A percentile compares a stretch with the other conserved stretches of the same genome.
phyloP scores from a whole-genome alignment of 2,329 filamentous ascomycete species.

The Zymoseptoria crescenta region DNA sequence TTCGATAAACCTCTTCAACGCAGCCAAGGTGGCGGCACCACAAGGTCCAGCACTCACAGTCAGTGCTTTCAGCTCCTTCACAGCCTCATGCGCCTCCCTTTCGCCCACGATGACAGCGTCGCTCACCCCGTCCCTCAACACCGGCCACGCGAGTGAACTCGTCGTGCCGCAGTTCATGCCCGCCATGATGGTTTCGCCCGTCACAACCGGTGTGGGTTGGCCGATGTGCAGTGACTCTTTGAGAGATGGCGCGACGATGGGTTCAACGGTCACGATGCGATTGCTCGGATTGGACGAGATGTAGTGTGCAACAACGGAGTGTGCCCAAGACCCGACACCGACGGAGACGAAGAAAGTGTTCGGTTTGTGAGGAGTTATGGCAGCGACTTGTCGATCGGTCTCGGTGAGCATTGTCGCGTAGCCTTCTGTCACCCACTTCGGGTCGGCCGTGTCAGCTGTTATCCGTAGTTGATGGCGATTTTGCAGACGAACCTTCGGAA shows the following conservation, averaged over 20 bases:
- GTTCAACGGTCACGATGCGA: slow-evolving; percentile 60
- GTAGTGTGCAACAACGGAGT: slow-evolving; percentile 60
- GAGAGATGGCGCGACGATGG: slow-evolving; percentile 56
- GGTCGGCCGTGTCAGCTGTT: not conserved
- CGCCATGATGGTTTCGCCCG: slow-evolving; percentile 61
- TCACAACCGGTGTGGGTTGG: slow-evolving; percentile 43
- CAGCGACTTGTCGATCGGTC: slow-evolving; percentile 52
- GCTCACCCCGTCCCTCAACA: slow-evolving; percentile 52
- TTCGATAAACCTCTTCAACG: slow-evolving; percentile 42
- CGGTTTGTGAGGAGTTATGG: slow-evolving; percentile 27
- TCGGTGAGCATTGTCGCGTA: slow-evolving; percentile 68
- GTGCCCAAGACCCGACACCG: slow-evolving; percentile 65
- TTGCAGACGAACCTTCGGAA: slow-evolving; percentile 46
- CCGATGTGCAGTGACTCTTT: slow-evolving; percentile 46
- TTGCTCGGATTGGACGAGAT: slow-evolving; percentile 36
- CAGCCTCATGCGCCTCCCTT: slow-evolving; percentile 52
- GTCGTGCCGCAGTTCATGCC: slow-evolving; percentile 67
- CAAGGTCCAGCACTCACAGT: slow-evolving; percentile 54
- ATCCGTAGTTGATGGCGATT: no score
- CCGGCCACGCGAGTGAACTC: slow-evolving; percentile 57
- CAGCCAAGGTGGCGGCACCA: slow-evolving; percentile 52
- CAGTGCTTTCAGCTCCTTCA: slow-evolving; percentile 44
- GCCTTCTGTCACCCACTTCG: slow-evolving; percentile 65
- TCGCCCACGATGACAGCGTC: slow-evolving; percentile 55
- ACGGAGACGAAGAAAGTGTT: slow-evolving; percentile 56